phyloP scores from a whole-genome alignment of 2,329 filamentous ascomycete species.

The Pseudocercospora pini-densiflorae region DNA sequence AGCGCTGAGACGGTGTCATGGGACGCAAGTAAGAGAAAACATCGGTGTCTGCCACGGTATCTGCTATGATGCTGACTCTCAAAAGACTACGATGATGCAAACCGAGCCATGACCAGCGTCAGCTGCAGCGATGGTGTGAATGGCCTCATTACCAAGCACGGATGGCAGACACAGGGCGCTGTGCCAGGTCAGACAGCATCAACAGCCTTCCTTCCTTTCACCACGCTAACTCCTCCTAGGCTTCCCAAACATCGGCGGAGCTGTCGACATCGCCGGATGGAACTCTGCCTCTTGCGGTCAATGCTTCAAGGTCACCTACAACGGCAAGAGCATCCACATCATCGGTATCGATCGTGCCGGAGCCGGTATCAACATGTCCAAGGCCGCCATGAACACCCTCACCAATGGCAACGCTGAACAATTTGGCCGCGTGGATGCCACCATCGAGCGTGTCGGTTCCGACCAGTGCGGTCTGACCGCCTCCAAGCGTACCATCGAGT shows the following conservation, averaged over 20 bases:
- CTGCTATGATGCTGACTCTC: neutral
- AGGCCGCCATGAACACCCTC: constrained; percentile 54
- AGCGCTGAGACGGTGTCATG: constrained; percentile 58
- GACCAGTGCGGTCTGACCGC: constrained; percentile 42
- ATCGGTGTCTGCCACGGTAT: neutral
- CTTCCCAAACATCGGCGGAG: constrained; percentile 57
- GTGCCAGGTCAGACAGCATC: constrained; percentile 38
- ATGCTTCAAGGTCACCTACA: constrained; percentile 57
- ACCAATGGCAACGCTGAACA: constrained; percentile 51
- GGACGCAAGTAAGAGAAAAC: constrained; percentile 51
- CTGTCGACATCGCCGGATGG: constrained; percentile 54
- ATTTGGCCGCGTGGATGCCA: constrained; percentile 47
- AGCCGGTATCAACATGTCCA: constrained; percentile 56
- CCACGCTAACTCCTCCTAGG: constrained; percentile 10
- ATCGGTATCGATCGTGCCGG: constrained; percentile 54
- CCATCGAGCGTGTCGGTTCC: constrained; percentile 43
- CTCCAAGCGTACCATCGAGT: constrained; percentile 32
- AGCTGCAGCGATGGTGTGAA: constrained; percentile 71
- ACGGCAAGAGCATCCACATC: constrained; percentile 53
- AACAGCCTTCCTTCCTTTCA: neutral
- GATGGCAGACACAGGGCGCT: constrained; percentile 51
- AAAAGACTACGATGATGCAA: constrained; percentile 66
- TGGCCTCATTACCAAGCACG: constrained; percentile 67
- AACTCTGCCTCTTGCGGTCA: constrained; percentile 56
- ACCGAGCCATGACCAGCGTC: constrained; percentile 60